Evolutionary conservation across 2,329 filamentous ascomycete genomes (phyloP).

Genomic region (Oidium heveae): DNA sequence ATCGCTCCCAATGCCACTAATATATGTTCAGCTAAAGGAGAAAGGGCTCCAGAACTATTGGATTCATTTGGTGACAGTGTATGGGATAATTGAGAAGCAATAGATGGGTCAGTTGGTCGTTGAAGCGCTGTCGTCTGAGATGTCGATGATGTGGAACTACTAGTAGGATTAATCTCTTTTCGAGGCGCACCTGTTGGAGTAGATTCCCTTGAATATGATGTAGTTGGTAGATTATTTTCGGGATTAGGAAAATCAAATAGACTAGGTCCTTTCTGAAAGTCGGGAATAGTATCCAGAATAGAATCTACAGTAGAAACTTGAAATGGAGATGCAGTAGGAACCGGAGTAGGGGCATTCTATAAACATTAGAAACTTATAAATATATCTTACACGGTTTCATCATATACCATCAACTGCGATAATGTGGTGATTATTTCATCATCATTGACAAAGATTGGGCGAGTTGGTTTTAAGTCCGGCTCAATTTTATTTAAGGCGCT

Average conservation of each 20-base stretch:
- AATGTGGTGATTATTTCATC: no score
- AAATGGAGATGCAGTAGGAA: no score
- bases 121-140: constrained; percentile 1
- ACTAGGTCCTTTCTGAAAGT: not conserved
- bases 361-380: no score
- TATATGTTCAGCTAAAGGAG: constrained; percentile 8
- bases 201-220: constrained; percentile 3
- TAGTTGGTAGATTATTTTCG: not conserved
- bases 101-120: not conserved
- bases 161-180: constrained; percentile 5
- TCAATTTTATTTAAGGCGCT: no score
- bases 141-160: not conserved
- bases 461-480: no score
- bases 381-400: no score
- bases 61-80: not conserved
- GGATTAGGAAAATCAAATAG: not conserved
- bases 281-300: not conserved
- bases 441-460: no score
- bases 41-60: constrained; percentile 2
- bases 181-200: not conserved
- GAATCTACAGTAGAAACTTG: no score
- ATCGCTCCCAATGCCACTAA: constrained; percentile 35
- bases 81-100: not conserved
- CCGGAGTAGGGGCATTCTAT: not conserved
- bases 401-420: no score